Evolutionary conservation across 495 filamentous ascomycete genomes (phyloP).

Genomic region (Amniculicola lignicola): DNA sequence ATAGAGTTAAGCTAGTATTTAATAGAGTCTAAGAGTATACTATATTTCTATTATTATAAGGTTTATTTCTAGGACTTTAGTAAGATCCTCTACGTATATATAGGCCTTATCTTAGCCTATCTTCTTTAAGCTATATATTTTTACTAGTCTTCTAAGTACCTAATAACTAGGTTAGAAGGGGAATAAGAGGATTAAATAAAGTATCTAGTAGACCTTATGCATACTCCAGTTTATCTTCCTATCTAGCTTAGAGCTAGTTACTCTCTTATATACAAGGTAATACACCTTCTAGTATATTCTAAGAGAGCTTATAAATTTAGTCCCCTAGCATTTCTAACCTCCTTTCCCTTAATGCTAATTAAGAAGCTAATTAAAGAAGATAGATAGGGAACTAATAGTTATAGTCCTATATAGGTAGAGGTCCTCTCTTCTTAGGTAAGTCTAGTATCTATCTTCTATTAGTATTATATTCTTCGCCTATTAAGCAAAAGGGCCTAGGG

Average conservation of each 20-base stretch:
- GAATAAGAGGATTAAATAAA: not conserved
- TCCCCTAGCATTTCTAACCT: not conserved
- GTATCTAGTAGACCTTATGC: not conserved
- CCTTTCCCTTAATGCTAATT: not conserved
- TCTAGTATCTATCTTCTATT: constrained; percentile 6
- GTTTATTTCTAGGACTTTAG: not conserved
- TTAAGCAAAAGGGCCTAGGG: not conserved
- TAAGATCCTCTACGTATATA: not conserved
- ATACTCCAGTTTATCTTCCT: not conserved
- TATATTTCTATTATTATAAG: not conserved
- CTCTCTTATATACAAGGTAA: not conserved
- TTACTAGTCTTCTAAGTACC: not conserved
- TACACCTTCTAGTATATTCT: not conserved
- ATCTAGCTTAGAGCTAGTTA: not conserved
- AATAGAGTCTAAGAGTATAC: not conserved
- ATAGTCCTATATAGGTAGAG: not conserved
- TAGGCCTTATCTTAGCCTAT: not conserved
- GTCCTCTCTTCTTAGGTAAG: not conserved
- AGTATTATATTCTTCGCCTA: not conserved
- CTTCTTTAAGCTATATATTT: not conserved
- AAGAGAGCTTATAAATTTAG: not conserved
- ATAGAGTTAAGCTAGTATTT: not conserved
- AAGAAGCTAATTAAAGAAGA: not conserved
- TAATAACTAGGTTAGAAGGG: not conserved
- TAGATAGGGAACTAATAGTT: not conserved